phyloP scores from a whole-genome alignment of 345 rosid species.

The Erysimum cheiranthoides region DNA sequence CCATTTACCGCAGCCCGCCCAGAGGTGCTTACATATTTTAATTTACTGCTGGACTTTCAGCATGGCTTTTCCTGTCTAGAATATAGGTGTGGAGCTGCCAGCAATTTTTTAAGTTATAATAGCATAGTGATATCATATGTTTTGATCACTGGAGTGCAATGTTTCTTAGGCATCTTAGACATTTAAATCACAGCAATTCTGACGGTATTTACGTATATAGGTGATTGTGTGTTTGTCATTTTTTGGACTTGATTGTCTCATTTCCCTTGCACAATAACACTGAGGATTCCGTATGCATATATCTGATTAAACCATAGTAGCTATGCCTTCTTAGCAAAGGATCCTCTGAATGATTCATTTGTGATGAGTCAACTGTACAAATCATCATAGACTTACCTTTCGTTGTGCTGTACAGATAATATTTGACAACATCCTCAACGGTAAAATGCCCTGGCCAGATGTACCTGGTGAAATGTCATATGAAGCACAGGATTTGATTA shows the following conservation, averaged over 20 bases:
- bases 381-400: constrained; percentile 13
- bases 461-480: constrained; percentile 71
- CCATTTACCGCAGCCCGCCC: constrained; percentile 76
- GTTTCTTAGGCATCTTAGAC: not conserved
- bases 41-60: constrained; percentile 8
- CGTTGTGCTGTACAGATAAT: constrained; percentile 59
- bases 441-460: constrained; percentile 80
- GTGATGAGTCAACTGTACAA: not conserved
- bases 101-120: constrained; percentile 14
- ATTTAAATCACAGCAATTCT: not conserved
- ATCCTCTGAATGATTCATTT: constrained; percentile 13
- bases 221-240: constrained; percentile 7
- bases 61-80: constrained; percentile 7
- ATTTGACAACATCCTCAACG: constrained; percentile 80
- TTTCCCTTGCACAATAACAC: not conserved
- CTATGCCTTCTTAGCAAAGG: constrained; percentile 8
- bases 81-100: constrained; percentile 16
- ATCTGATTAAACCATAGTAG: constrained; percentile 20
- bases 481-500: constrained; percentile 82
- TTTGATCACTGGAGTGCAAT: constrained; percentile 1
- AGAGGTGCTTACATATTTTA: constrained; percentile 55
- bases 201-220: not conserved
- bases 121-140: constrained; percentile 21
- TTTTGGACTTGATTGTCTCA: constrained; percentile 7
- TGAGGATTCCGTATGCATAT: constrained; percentile 4